phyloP scores from a whole-genome alignment of 2,329 filamentous ascomycete species.

The Atkinsonella hypoxylon region DNA sequence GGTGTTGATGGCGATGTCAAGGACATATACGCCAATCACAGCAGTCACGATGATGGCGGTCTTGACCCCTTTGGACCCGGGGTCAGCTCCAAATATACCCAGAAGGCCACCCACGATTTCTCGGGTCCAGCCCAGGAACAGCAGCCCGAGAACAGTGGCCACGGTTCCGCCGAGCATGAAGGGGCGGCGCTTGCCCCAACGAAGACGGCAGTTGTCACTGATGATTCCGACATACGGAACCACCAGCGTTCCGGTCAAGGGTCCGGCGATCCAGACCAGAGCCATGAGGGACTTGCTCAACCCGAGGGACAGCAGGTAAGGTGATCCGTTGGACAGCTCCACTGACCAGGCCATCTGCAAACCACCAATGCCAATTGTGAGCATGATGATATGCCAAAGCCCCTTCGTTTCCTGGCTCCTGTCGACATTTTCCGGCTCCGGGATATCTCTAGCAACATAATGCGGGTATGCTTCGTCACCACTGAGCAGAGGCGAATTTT shows the following conservation, averaged over 20 bases:
- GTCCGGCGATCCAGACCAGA: constrained; percentile 74
- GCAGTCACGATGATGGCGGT: constrained; percentile 62
- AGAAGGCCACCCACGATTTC: constrained; percentile 60
- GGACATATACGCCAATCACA: constrained; percentile 74
- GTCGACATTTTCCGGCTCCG: constrained; percentile 8
- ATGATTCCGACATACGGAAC: constrained; percentile 75
- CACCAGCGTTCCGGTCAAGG: constrained; percentile 64
- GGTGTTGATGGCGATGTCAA: constrained; percentile 95
- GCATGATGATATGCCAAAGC: constrained; percentile 70
- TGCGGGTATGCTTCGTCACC: constrained; percentile 1
- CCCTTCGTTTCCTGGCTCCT: constrained; percentile 57
- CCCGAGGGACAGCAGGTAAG: constrained; percentile 67
- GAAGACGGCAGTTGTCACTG: constrained; percentile 63
- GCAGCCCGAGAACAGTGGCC: constrained; percentile 54
- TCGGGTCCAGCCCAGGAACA: constrained; percentile 62
- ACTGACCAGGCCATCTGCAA: constrained; percentile 94
- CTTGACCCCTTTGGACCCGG: constrained; percentile 52
- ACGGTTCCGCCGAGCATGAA: constrained; percentile 64
- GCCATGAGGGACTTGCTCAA: constrained; percentile 75
- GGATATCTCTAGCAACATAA: neutral
- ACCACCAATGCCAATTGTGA: constrained; percentile 79
- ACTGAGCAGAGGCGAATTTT: constrained; percentile 21
- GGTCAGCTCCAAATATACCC: constrained; percentile 56
- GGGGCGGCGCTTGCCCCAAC: constrained; percentile 69
- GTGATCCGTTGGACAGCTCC: constrained; percentile 85